A percentile compares a stretch with the other conserved stretches of the same genome.
Conservation (phyloP, 345 rosid species). For the Gossypium stocksii region DNA sequence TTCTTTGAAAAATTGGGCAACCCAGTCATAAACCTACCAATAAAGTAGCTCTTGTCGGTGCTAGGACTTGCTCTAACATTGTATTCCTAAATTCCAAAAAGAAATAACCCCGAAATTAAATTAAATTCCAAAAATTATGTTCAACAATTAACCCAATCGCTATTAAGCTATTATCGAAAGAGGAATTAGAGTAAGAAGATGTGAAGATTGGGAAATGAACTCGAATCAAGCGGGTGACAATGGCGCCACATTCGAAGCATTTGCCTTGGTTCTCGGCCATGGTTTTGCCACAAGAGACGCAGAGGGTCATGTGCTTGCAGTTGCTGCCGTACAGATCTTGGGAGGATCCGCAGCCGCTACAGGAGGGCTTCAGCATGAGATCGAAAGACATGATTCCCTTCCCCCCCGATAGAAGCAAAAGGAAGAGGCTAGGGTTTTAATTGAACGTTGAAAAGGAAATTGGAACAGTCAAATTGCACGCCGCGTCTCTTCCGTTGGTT, state of each 20-base stretch:
- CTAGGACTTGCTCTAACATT: constrained; percentile 63
- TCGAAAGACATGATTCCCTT: constrained; percentile 53
- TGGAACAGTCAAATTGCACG: background rate
- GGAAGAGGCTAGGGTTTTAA: constrained; percentile 1
- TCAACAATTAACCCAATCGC: background rate
- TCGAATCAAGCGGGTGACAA: constrained; percentile 75
- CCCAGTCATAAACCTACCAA: constrained; percentile 77
- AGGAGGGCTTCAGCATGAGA: constrained; percentile 65
- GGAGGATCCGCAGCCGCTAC: constrained; percentile 69
- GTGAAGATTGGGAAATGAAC: constrained; percentile 29
- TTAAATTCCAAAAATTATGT: background rate
- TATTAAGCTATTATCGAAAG: background rate
- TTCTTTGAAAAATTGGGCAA: constrained; percentile 78
- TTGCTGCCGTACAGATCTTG: constrained; percentile 79
- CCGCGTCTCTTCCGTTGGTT: background rate
- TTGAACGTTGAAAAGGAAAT: no score
- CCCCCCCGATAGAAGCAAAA: background rate
- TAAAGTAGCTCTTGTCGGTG: constrained; percentile 77
- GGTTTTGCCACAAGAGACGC: constrained; percentile 78
- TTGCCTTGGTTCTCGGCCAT: constrained; percentile 78
- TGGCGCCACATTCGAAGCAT: constrained; percentile 76
- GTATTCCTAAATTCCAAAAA: constrained; percentile 49
- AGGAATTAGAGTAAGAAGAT: background rate
- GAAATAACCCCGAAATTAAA: background rate
- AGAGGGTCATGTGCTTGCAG: constrained; percentile 93